Percentiles rank a stretch among this genome's conserved stretches.
phyloP scores from a whole-genome alignment of 208 protist species.

The Wallacemonas sp. region DNA sequence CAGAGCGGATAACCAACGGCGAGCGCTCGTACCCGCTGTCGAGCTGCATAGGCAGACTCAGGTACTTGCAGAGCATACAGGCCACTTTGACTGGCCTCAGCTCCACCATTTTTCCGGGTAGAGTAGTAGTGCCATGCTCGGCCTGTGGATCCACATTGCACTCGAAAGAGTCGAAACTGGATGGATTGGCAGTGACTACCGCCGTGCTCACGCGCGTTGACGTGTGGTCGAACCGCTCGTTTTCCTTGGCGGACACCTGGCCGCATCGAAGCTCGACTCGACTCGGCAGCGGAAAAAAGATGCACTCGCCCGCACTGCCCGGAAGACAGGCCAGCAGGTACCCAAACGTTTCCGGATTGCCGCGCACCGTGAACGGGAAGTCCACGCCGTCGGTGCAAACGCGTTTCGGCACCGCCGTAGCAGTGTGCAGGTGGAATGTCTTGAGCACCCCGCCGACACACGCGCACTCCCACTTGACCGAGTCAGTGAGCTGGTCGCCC shows the following conservation, averaged over 20 bases:
- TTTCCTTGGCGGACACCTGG: not conserved
- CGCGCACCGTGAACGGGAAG: constrained; percentile 1
- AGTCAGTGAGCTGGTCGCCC: constrained; percentile 6
- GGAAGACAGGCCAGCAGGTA: constrained; percentile 4
- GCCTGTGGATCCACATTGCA: not conserved
- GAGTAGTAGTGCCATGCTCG: not conserved
- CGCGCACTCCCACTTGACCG: constrained; percentile 8
- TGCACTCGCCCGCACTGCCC: not conserved
- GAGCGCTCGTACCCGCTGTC: constrained; percentile 8
- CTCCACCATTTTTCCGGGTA: constrained; percentile 13
- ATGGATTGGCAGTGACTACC: not conserved
- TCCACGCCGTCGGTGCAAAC: constrained; percentile 2
- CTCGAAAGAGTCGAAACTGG: constrained; percentile 14
- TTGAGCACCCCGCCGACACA: constrained; percentile 5
- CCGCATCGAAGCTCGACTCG: not conserved
- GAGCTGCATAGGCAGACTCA: constrained; percentile 2
- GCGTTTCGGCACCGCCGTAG: constrained; percentile 2
- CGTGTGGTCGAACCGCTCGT: not conserved
- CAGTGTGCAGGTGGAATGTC: constrained; percentile 4
- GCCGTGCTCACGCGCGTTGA: not conserved
- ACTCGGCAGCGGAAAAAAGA: not conserved
- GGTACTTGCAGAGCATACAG: constrained; percentile 11
- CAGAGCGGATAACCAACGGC: constrained; percentile 4
- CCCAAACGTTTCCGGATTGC: constrained; percentile 3
- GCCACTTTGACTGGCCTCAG: constrained; percentile 7